phyloP scores from a whole-genome alignment of 2,329 filamentous ascomycete species.

The Xylaria sp. region DNA sequence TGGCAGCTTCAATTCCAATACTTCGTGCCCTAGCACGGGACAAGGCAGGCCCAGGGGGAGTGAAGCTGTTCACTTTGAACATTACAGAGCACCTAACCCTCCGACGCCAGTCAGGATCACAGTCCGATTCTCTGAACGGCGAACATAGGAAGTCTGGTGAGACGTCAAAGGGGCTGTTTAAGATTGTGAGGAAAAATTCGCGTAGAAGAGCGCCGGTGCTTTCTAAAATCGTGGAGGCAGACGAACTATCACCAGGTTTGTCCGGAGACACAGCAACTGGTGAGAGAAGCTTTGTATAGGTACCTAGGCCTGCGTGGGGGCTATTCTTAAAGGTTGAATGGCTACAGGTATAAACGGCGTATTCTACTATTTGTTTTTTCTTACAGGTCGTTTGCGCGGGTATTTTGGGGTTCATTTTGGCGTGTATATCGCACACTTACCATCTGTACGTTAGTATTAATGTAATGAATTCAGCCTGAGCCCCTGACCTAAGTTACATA shows the following conservation, averaged over 20 bases:
- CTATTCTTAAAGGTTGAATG: not conserved
- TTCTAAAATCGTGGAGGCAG: slow-evolving; percentile 35
- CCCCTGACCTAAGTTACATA: no score
- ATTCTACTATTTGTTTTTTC: not conserved
- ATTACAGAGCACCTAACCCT: slow-evolving; percentile 31
- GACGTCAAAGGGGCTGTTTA: slow-evolving; percentile 14
- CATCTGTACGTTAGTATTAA: no score
- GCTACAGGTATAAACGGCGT: not conserved
- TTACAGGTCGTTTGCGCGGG: not conserved
- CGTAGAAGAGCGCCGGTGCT: slow-evolving; percentile 24
- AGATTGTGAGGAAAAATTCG: slow-evolving; percentile 10
- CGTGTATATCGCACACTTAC: no score
- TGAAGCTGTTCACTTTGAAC: slow-evolving; percentile 34
- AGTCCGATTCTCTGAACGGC: not conserved
- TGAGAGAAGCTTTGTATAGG: slow-evolving; percentile 33
- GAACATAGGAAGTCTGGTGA: slow-evolving; percentile 2
- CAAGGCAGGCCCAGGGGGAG: slow-evolving; percentile 20
- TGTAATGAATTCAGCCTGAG: no score
- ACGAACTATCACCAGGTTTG: slow-evolving; percentile 23
- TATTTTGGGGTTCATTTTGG: no score
- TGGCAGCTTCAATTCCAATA: slow-evolving; percentile 49
- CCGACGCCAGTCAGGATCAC: slow-evolving; percentile 12
- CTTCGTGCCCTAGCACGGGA: slow-evolving; percentile 45
- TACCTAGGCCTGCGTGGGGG: not conserved
- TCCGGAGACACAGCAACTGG: not conserved